Base-by-base conservation (phyloP, 805 yeast genomes). In the Candida chilensis region DNA sequence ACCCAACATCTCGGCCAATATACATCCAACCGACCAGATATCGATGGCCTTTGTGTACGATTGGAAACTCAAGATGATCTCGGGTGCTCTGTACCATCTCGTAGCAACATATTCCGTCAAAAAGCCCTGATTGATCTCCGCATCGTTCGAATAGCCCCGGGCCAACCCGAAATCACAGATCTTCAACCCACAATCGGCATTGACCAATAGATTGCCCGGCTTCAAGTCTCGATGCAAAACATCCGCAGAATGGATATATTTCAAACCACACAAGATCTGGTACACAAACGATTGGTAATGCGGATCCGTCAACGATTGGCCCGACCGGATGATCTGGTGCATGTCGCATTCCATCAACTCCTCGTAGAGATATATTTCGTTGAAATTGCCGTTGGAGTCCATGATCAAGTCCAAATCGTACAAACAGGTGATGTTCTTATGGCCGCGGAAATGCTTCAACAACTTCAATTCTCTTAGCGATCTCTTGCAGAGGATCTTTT, bases 81-180 rank as follows among this genome's bases (percentile, higher is more conserved):
- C 98, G 0, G 98, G 98, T 3, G 98, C 98, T 42, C 98, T 67
- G 56, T 92, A 92, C 98, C 98, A 92, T 52, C 98, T 71, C 1
- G 98, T 92, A 19, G 98, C 97, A 17, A 92, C 98, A 50, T 92
- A 92, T 54, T 90, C 97, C 1, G 98, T 92, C 65, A 90, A 62
- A 46, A 86, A 90, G n/a, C 95, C 96, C 19, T 83, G 82, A 43
- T 87, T 86, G 43, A 78, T 83, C 36, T 78, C 88, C 1, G 87
- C 83, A 45, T 78, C 80, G 36, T 76, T 76, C 7, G 86, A 75
- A 42, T 81, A 87, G 21, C 96, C 95, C 51, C 96, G 71, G 1
- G 97, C 96, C 35, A 90, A 67, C 12, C 98, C 97, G 53, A 90
- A 90, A 57, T 92, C 98, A 61, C 97, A 90, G 29, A 90, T 85